Base-by-base conservation (phyloP, 257 asterid species). In the Gentiana macrophylla region DNA sequence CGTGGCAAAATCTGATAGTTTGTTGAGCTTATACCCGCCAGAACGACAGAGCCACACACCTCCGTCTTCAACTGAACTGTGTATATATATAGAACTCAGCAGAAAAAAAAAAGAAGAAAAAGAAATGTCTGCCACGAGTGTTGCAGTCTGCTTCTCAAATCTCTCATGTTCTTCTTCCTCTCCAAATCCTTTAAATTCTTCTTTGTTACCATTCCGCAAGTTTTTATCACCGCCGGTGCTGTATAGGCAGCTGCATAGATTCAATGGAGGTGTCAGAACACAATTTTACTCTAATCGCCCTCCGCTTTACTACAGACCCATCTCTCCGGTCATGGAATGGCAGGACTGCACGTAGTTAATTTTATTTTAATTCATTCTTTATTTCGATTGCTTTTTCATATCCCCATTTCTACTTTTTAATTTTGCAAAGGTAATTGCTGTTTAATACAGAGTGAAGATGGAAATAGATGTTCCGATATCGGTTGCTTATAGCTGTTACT, bases 401-500 rank as follows among this genome's bases (percentile, higher is more conserved):
- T 12, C 7, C n/a, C 10, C 38, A 34, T 1, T 43, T 15, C 35
- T 51, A 4, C 1, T 13, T 2, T 8, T 55, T 24, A 24, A 1
- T 6, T 44, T 10, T 32, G 8, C 56, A 35, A 56, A 32, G 49
- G 46, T 44, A 49, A 2, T 7, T 37, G 13, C 37, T 56, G 12
- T 41, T 52, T 35, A 24, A 52, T 77, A 71, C 89, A 84, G 98
- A 72, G 98, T 82, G 36, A 84, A 82, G 75, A 79, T 70, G 96
- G 94, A 82, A 50, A 62, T 84, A 12, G 91, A 78, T 62, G 94
- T 91, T 52, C 94, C 98, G 46, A 58, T 15, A 77, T 80, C 98
- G n/a, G 83, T 82, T 63, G 96, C 98, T 66, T 91, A 91, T 66
- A 56, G 65, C 4, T 84, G 96, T 67, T 91, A 91, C 67, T 76